phyloP scores from a whole-genome alignment of 306 rosid species.

The Sicyos baderoa region DNA sequence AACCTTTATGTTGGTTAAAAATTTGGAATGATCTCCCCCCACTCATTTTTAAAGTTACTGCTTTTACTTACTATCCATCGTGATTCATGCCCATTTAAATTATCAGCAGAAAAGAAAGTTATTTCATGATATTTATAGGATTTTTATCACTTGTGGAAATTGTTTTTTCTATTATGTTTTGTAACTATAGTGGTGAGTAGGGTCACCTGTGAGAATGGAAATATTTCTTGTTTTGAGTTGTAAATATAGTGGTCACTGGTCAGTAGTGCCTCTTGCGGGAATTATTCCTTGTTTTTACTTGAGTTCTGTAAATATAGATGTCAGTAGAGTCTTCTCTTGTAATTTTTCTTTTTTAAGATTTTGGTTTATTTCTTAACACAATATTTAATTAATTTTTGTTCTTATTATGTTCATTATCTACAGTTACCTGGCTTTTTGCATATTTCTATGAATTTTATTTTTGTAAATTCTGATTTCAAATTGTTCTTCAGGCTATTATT shows the following conservation, averaged over 20 bases:
- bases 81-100: neutral
- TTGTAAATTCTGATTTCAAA: neutral
- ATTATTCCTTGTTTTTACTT: neutral
- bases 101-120: neutral
- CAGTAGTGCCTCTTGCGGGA: neutral
- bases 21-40: neutral
- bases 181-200: no score
- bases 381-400: neutral
- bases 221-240: no score
- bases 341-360: neutral
- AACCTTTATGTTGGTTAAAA: neutral
- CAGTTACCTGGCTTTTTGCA: neutral
- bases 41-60: neutral
- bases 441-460: neutral
- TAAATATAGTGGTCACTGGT: no score
- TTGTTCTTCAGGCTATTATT: constrained; percentile 71
- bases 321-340: neutral
- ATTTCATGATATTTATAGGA: neutral
- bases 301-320: neutral
- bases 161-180: no score
- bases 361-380: neutral
- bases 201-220: no score
- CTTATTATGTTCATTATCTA: neutral
- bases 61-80: neutral
- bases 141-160: neutral